phyloP scores from a whole-genome alignment of 2,329 filamentous ascomycete species.

The Ophiostoma triangulosporum region DNA sequence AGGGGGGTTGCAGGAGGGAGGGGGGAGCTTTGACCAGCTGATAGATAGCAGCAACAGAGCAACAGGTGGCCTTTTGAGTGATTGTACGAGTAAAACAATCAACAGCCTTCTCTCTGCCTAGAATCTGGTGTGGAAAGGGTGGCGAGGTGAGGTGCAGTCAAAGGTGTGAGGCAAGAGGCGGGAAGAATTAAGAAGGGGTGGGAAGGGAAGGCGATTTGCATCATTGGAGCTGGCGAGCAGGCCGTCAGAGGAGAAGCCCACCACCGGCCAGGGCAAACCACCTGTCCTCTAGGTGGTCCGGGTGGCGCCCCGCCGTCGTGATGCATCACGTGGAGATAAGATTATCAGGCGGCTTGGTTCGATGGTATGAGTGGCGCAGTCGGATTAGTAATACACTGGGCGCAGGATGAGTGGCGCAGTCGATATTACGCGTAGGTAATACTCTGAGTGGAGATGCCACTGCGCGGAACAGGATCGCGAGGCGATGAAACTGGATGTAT shows the following conservation, averaged over 20 bases:
- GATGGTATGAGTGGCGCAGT: background rate
- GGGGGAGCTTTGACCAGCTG: background rate
- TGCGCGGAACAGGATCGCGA: too few species aligned
- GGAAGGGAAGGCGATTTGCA: constrained; percentile 8
- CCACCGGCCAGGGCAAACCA: constrained; percentile 1
- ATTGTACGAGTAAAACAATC: background rate
- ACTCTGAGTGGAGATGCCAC: too few species aligned
- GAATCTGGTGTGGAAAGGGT: background rate
- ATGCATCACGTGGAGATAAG: background rate
- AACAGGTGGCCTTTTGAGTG: background rate
- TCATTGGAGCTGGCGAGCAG: constrained; percentile 5
- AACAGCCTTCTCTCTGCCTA: background rate
- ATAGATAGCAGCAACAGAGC: background rate
- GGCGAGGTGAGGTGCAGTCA: background rate
- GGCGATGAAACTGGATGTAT: too few species aligned
- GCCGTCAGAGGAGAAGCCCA: background rate
- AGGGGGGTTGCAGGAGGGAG: background rate
- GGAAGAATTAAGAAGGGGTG: background rate
- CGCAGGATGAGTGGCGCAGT: background rate
- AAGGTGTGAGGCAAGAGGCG: background rate
- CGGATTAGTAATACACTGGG: too few species aligned
- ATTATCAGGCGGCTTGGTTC: too few species aligned
- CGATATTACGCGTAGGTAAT: too few species aligned
- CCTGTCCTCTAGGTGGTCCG: constrained; percentile 11
- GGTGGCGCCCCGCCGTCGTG: background rate